These are phyloP conservation scores for Ajuga chamaepitys DNA, from an alignment of 257 asterid species.

Conservation along the genomic window DNA sequence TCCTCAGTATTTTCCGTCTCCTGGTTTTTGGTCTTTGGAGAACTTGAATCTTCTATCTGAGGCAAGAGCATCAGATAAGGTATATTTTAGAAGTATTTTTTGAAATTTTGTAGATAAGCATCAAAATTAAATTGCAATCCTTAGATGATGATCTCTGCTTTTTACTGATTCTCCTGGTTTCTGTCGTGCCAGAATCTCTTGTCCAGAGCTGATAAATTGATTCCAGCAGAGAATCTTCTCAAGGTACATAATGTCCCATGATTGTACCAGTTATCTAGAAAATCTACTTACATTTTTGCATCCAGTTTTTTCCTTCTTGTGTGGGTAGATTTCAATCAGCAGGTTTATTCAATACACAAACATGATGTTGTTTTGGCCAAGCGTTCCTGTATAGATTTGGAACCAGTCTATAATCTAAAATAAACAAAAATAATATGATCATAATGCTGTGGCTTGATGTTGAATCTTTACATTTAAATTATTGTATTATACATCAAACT, in stretches of 20 bases:
- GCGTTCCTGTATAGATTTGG: background rate
- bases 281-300: background rate
- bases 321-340: background rate
- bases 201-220: conserved; percentile 24
- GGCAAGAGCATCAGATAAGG: conserved; percentile 29
- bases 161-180: conserved; percentile 17
- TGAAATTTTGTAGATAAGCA: background rate
- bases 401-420: background rate
- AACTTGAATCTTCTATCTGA: conserved; percentile 28
- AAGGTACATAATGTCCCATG: conserved; percentile 45
- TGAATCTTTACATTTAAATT: background rate
- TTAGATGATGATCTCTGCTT: background rate
- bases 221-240: conserved; percentile 92
- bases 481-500: background rate
- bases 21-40: conserved; percentile 74
- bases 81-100: conserved; percentile 7
- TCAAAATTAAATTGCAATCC: background rate
- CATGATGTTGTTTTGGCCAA: background rate
- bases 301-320: background rate
- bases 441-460: background rate
- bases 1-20: conserved; percentile 88
- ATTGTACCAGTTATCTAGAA: background rate
- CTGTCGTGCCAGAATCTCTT: conserved; percentile 39
- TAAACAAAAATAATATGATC: background rate
- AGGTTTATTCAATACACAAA: background rate